Base-by-base conservation (phyloP, 805 yeast species). In the Yamadazyma laniorum region DNA sequence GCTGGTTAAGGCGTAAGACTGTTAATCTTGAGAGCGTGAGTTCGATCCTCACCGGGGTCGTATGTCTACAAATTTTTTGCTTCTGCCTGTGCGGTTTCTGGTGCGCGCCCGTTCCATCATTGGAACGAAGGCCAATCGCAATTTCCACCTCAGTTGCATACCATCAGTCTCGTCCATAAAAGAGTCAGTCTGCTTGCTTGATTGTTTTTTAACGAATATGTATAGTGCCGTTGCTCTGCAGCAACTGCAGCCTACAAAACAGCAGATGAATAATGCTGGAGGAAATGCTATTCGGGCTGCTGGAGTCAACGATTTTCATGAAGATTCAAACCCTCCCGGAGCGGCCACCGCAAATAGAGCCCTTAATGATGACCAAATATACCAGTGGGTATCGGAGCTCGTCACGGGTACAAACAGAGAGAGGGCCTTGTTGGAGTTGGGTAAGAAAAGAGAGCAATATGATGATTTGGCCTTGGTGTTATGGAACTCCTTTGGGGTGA, bases 401-500 rank as follows among this genome's bases (percentile, higher is more conserved):
- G 88, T 88, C 26, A 82, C 88, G 43, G 97, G 97, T 1, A 85
- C 90, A 18, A 85, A 85, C 52, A 80, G 95, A 52, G 99, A 93
- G 53, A 87, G 91, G 53, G 98, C 99, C 2, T 70, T 91, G 37
- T 66, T 90, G 48, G 97, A 90, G 58, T 70, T 91, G 31, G 97
- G 98, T 7, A 87, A 93, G 57, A 90, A 90, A 55, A 74, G 99
- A 45, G 99, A 91, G 56, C 89, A 88, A 55, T 91, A 86, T 56
- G 97, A 89, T 42, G 98, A 91, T 58, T 72, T 91, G 42, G 98
- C 98, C 0, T 61, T 89, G 27, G 95, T 91, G 4, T 67, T 91
- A 42, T 91, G 99, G 99, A 82, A 91, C 52, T 86, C 96, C 3
- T 90, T 85, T 62, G 99, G 98, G 21, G 97, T 91, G 9, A 89